Base-by-base conservation (phyloP, 768 basidiomycete genomes). In the Infundibulicybe gibba region DNA sequence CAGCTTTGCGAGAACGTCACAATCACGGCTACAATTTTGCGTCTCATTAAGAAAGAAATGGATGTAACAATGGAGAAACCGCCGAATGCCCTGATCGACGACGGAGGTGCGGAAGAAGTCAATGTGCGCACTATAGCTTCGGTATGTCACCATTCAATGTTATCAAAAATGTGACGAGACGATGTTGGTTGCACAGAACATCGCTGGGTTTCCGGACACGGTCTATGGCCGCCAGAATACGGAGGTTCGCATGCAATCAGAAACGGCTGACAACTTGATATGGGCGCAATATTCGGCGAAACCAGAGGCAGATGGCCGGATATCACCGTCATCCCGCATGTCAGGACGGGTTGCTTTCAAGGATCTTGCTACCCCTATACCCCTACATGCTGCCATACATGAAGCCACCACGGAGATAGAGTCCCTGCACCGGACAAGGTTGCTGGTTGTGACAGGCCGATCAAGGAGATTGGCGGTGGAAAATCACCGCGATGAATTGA, bases 101-200 rank as follows among this genome's bases (percentile, higher is more conserved):
- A 89, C 0, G 86, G 90, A 45, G 90, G 86, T 0, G 93, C 92
- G 0, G 94, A 72, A 8, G 72, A 75, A 15, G 81, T 80, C 20
- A 52, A 39, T 40, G 41, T 41, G 16, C 41, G 47, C 20, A 55
- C 25, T 12, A 31, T 11, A n/a, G 42, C 45, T 10, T 38, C 35
- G 10, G 35, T 38, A 38, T 38, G 17, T 38, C 25, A 4, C 6
- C 35, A 38, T 3, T 38, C 10, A 10, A n/a, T 38, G n/a, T 38
- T 10, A 38, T 25, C n/a, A n/a, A n/a, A 25, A 25, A 25, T 25
- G 8, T 25, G 25, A 3, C 25, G 8, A 8, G 8, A 3, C 8
- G 25, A 25, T 8, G 25, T 25, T 25, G 25, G 25, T 25, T 25
- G 17, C 10, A 19, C 14, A 38, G 35, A 10, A 10, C 35, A 19